Evolutionary conservation across 345 rosid genomes (phyloP).

Genomic region (Hypericum androsaemum): DNA sequence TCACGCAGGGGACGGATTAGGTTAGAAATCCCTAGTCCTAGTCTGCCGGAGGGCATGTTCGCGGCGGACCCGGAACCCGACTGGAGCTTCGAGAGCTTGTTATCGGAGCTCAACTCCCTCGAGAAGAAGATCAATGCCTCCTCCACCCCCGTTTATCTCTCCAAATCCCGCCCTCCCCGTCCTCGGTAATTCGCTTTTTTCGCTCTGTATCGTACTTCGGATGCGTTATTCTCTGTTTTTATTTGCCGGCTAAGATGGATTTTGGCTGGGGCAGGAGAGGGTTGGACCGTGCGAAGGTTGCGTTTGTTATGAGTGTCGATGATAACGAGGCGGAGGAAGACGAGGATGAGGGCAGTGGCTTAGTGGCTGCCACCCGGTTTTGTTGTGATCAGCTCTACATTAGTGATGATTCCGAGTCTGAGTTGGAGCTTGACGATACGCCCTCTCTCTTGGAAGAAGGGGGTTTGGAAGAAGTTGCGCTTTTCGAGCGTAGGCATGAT

Average conservation of each 20-base stretch:
- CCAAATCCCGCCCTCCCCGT: conserved; percentile 25
- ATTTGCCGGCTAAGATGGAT: too few species aligned
- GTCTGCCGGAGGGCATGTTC: too few species aligned
- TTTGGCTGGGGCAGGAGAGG: too few species aligned
- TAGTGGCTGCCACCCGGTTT: conserved; percentile 31
- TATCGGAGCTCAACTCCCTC: conserved; percentile 55
- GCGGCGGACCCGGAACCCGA: conserved; percentile 61
- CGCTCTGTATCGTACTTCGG: not conserved
- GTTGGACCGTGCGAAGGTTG: conserved; percentile 2
- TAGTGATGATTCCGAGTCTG: conserved; percentile 57
- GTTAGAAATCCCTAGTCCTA: too few species aligned
- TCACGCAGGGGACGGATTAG: too few species aligned
- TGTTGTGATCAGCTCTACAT: conserved; percentile 37
- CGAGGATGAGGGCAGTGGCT: conserved; percentile 4
- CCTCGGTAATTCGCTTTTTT: conserved; percentile 27
- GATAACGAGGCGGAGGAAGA: conserved; percentile 48
- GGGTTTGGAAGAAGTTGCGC: conserved; percentile 44
- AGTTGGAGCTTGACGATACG: conserved; percentile 29
- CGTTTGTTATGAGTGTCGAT: conserved; percentile 53
- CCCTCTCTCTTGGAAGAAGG: conserved; percentile 40
- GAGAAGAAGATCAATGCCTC: conserved; percentile 49
- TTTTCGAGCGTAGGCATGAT: conserved; percentile 45
- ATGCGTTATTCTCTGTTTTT: too few species aligned
- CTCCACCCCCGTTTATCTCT: conserved; percentile 32
- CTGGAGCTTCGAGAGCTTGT: conserved; percentile 53